Conservation (phyloP, 176 grass and related monocot genomes). For the Stipa capillata region DNA sequence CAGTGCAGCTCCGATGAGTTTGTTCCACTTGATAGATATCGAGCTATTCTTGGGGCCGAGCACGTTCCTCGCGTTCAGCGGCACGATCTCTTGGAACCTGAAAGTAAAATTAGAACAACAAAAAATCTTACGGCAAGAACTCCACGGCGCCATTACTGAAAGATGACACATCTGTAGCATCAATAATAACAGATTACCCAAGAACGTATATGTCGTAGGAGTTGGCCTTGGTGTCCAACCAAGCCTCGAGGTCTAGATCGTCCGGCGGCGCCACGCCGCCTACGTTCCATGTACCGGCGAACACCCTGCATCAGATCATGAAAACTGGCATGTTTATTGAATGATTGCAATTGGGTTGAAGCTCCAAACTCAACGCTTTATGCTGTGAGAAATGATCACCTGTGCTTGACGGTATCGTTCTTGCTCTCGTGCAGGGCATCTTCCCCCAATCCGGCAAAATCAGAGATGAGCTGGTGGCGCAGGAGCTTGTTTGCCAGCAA, state of each 20-base stretch:
- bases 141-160: background rate
- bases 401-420: constrained; percentile 42
- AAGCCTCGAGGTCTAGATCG: constrained; percentile 64
- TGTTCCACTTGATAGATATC: constrained; percentile 60
- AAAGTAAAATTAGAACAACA: background rate
- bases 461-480: constrained; percentile 13
- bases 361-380: background rate
- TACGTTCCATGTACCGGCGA: constrained; percentile 75
- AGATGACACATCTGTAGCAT: background rate
- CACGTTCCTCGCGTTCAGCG: constrained; percentile 60
- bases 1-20: constrained; percentile 48
- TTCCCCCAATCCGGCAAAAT: constrained; percentile 25
- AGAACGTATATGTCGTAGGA: constrained; percentile 87
- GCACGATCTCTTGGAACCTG: constrained; percentile 88
- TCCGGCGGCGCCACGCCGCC: constrained; percentile 47
- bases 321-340: background rate
- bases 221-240: constrained; percentile 43
- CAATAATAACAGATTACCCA: constrained; percentile 37
- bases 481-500: constrained; percentile 33
- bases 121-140: background rate
- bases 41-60: constrained; percentile 56
- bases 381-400: constrained; percentile 25
- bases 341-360: background rate
- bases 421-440: background rate
- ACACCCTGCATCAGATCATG: constrained; percentile 41